A percentile compares a stretch with the other conserved stretches of the same genome.
These are phyloP conservation scores for Smallanthus sonchifolius DNA, from an alignment of 129 eudicot species.

Conservation along the genomic window DNA sequence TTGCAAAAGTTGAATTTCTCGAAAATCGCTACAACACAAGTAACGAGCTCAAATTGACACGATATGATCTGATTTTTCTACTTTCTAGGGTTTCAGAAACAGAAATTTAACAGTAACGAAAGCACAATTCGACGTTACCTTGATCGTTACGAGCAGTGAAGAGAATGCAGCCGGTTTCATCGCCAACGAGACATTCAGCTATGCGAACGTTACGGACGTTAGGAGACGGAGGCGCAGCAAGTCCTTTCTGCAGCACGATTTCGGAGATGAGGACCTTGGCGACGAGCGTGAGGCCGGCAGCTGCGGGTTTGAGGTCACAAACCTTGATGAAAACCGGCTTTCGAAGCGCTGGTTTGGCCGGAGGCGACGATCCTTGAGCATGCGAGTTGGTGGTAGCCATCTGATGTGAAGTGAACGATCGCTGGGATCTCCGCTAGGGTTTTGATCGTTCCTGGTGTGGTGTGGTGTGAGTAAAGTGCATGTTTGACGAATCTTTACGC, in stretches of 20 bases:
- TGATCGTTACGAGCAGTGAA: conserved; percentile 44
- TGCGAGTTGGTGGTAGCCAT: conserved; percentile 20
- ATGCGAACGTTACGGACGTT: conserved; percentile 29
- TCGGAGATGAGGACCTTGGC: conserved; percentile 28
- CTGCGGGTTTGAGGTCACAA: conserved; percentile 27
- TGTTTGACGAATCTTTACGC: conserved; percentile 22
- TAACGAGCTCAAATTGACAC: not conserved
- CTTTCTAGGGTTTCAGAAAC: not conserved
- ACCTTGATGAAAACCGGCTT: conserved; percentile 33
- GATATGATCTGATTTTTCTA: not conserved
- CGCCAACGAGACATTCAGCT: conserved; percentile 40
- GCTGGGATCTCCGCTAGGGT: not conserved
- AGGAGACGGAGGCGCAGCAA: conserved; percentile 7
- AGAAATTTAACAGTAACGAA: not conserved
- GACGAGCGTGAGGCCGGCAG: conserved; percentile 28
- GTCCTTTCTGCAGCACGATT: conserved; percentile 25
- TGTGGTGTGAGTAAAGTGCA: not conserved
- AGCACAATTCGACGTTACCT: conserved; percentile 13
- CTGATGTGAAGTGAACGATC: not conserved
- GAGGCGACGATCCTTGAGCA: conserved; percentile 19
- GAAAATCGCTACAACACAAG: not conserved
- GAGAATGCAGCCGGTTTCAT: conserved; percentile 32
- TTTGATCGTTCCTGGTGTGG: not conserved
- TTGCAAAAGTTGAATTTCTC: not conserved
- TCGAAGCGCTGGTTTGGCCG: conserved; percentile 29